A percentile compares a stretch with the other conserved stretches of the same genome.
phyloP scores from a whole-genome alignment of 2,329 filamentous ascomycete species.

The Purpureocillium takamizusanense region DNA sequence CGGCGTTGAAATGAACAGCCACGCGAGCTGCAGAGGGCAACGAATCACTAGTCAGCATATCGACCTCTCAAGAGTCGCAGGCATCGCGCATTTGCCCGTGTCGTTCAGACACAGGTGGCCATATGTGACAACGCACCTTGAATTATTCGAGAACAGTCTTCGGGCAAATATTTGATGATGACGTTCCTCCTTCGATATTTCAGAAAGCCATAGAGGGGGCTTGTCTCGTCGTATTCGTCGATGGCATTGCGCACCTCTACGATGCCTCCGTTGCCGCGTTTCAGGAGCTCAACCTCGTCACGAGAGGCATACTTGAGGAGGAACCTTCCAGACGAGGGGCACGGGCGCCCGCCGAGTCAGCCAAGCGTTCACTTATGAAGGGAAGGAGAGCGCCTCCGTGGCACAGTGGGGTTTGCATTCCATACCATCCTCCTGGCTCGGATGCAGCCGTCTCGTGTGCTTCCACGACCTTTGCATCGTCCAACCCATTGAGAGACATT shows the following conservation, averaged over 20 bases:
- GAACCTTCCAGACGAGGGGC: constrained; percentile 54
- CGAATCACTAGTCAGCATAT: constrained; percentile 3
- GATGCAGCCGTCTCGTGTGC: constrained; percentile 71
- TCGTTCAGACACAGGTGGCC: too few relatives aligned
- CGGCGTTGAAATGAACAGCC: constrained; percentile 59
- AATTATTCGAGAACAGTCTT: constrained; percentile 80
- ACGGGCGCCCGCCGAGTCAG: constrained; percentile 9
- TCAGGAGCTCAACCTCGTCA: constrained; percentile 76
- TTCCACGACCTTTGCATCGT: constrained; percentile 70
- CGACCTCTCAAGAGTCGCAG: too few relatives aligned
- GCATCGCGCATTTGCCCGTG: too few relatives aligned
- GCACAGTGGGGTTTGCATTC: neutral
- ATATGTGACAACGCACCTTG: constrained; percentile 57
- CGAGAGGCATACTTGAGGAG: constrained; percentile 83
- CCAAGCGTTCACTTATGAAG: constrained; percentile 1
- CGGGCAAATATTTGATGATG: constrained; percentile 84
- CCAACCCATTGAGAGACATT: constrained; percentile 96
- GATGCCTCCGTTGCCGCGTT: constrained; percentile 71
- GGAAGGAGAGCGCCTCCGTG: neutral
- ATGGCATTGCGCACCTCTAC: constrained; percentile 74
- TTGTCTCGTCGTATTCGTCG: constrained; percentile 69
- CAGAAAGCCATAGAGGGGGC: constrained; percentile 85
- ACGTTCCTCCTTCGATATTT: constrained; percentile 85
- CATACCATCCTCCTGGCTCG: constrained; percentile 92
- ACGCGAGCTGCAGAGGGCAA: constrained; percentile 58